These are phyloP conservation scores for Delphinella strobiligena DNA, from an alignment of 2,329 filamentous ascomycete species.

Conservation along the genomic window DNA sequence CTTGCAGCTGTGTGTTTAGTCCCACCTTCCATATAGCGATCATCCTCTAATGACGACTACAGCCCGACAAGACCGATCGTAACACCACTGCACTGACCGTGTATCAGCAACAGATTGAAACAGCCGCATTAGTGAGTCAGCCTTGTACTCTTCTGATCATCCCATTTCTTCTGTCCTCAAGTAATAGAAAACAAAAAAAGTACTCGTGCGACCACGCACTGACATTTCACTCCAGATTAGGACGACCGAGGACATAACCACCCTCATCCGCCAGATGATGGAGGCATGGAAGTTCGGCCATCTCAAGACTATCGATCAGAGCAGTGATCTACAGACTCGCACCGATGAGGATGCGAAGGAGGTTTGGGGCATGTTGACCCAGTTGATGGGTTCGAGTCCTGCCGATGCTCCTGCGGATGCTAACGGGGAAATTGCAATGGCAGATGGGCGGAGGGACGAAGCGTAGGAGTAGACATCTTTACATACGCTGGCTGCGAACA, in stretches of 20 bases:
- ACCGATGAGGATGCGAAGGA: constrained; percentile 35
- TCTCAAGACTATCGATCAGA: constrained; percentile 42
- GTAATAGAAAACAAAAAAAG: not conserved
- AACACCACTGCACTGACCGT: constrained; percentile 45
- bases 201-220: not conserved
- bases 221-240: constrained; percentile 35
- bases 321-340: constrained; percentile 24
- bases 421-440: no score
- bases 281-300: constrained; percentile 57
- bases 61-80: constrained; percentile 41
- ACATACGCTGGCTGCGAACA: no score
- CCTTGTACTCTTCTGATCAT: not conserved
- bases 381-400: no score
- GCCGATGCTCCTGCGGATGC: no score
- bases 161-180: not conserved
- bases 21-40: no score
- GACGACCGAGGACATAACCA: constrained; percentile 49
- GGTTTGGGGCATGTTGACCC: constrained; percentile 32
- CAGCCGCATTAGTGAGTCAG: constrained; percentile 40
- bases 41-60: constrained; percentile 1
- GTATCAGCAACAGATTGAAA: constrained; percentile 47
- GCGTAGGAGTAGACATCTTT: no score
- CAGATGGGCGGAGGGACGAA: no score
- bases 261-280: constrained; percentile 49
- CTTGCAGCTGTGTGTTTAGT: constrained; percentile 37